Percentiles rank a stretch among this genome's conserved stretches.
Evolutionary conservation across 75 land plant species (phyloP).

Genomic region (Chamaecyparis obtusa): DNA sequence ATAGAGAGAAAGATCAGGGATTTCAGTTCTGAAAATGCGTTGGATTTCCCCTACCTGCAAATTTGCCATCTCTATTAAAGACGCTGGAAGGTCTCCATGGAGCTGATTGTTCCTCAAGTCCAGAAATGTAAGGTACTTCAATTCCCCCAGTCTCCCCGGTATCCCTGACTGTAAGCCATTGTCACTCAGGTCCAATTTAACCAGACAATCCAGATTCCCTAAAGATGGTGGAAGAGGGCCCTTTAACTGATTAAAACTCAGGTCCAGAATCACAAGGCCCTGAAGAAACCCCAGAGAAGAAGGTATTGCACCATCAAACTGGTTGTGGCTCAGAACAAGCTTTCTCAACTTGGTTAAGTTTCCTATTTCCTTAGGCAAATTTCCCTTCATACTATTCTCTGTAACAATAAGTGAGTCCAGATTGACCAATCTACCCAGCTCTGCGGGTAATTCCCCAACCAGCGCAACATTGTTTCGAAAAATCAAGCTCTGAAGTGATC

Average conservation of each 20-base stretch:
- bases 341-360: conserved; percentile 15
- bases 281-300: conserved; percentile 17
- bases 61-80: neutral
- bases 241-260: conserved; percentile 24
- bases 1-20: conserved; percentile 26
- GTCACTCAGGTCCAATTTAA: conserved; percentile 8
- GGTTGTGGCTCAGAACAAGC: conserved; percentile 17
- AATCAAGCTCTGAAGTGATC: conserved; percentile 40
- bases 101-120: conserved; percentile 14
- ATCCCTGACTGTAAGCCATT: conserved; percentile 9
- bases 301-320: conserved; percentile 24
- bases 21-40: neutral
- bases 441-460: conserved; percentile 6
- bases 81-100: conserved; percentile 3
- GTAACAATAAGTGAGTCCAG: conserved; percentile 27
- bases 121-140: conserved; percentile 9
- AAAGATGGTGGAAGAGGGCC: conserved; percentile 20
- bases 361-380: conserved; percentile 20
- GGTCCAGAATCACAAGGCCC: conserved; percentile 22
- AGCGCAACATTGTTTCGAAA: conserved; percentile 36
- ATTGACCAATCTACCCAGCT: conserved; percentile 20
- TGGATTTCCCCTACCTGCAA: neutral
- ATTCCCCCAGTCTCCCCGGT: conserved; percentile 6
- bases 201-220: conserved; percentile 16
- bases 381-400: conserved; percentile 27